These are phyloP conservation scores for Rhodosporidiobolus odoratus DNA, from an alignment of 768 basidiomycete species.

Conservation along the genomic window DNA sequence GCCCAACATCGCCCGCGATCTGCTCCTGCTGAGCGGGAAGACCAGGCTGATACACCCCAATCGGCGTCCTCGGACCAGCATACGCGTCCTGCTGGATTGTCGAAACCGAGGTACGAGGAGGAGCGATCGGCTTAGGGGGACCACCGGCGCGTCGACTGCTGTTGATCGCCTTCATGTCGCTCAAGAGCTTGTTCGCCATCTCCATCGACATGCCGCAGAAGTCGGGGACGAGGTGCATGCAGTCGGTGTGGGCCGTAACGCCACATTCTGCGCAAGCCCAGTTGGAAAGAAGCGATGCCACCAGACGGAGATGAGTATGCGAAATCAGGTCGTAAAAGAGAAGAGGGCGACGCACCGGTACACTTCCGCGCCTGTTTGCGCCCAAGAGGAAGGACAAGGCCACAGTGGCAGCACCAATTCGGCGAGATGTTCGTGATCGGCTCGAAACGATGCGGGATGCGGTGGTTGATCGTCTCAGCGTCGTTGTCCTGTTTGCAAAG, in stretches of 20 bases:
- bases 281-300: background rate
- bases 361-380: constrained; percentile 95
- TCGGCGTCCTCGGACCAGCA: background rate
- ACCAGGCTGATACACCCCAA: constrained; percentile 10
- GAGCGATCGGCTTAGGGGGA: constrained; percentile 2
- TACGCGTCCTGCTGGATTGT: constrained; percentile 3
- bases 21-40: constrained; percentile 30
- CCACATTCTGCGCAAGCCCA: constrained; percentile 61
- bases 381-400: constrained; percentile 87
- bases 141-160: constrained; percentile 45
- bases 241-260: constrained; percentile 79
- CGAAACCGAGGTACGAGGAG: constrained; percentile 25
- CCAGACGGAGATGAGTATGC: background rate
- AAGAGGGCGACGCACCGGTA: constrained; percentile 50
- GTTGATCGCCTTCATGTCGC: constrained; percentile 66
- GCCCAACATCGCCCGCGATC: constrained; percentile 32
- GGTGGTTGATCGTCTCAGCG: constrained; percentile 90
- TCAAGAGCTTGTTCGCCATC: constrained; percentile 85
- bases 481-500: constrained; percentile 67
- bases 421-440: constrained; percentile 93
- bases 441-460: constrained; percentile 97
- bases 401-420: constrained; percentile 99
- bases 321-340: too few species aligned
- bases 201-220: constrained; percentile 99
- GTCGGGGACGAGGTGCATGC: constrained; percentile 95